Conservation (phyloP, 139 green algal genomes). For the Mesostigma viride region DNA sequence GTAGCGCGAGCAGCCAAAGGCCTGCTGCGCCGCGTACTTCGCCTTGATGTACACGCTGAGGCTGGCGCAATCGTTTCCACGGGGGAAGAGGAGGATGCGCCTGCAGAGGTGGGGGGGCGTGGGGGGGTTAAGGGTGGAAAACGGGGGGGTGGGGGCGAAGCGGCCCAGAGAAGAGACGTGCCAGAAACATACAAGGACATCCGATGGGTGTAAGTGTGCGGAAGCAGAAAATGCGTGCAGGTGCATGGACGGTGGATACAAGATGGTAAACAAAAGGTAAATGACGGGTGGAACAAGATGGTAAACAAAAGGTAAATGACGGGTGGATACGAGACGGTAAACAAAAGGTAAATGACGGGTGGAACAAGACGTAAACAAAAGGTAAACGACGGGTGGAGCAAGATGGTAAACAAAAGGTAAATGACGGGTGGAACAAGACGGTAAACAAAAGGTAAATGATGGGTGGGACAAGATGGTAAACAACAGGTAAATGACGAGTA, state of each 20-base stretch:
- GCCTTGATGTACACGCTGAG: conserved; percentile 41
- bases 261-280: neutral
- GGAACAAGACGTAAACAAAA: too few species aligned
- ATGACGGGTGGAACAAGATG: too few species aligned
- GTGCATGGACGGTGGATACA: neutral
- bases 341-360: too few species aligned
- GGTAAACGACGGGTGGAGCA: too few species aligned
- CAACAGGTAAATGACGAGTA: too few species aligned
- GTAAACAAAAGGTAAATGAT: too few species aligned
- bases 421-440: too few species aligned
- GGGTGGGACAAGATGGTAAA: neutral
- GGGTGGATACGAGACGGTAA: too few species aligned
- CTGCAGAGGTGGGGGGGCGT: neutral
- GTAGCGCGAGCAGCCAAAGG: conserved; percentile 42
- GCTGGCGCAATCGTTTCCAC: conserved; percentile 31
- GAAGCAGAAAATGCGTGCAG: too few species aligned
- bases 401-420: too few species aligned
- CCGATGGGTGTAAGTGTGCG: neutral
- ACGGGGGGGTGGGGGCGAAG: neutral
- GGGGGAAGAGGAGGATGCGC: conserved; percentile 37
- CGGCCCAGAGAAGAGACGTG: too few species aligned
- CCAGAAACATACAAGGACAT: neutral
- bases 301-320: too few species aligned
- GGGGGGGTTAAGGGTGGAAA: neutral
- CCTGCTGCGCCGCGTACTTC: conserved; percentile 21